Evolutionary conservation across 257 asterid genomes (phyloP).

Genomic region (Catharanthus roseus): DNA sequence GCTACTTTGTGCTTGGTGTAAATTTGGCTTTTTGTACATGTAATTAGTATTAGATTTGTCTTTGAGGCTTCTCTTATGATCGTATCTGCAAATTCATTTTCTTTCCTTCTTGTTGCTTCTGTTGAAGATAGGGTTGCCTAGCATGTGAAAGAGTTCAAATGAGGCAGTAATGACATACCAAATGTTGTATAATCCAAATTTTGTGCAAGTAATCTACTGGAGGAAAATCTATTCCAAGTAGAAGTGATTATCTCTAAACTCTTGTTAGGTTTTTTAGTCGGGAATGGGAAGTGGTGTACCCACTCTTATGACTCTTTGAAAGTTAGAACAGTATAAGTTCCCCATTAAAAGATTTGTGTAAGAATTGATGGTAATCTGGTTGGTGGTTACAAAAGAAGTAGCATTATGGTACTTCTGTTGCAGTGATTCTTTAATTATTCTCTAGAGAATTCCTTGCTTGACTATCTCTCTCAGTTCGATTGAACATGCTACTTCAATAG

Average conservation of each 20-base stretch:
- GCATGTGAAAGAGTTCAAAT: background rate
- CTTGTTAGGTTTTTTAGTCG: background rate
- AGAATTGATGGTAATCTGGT: background rate
- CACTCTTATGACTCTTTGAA: background rate
- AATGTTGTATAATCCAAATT: background rate
- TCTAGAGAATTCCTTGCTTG: background rate
- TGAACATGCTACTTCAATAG: background rate
- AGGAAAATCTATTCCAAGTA: background rate
- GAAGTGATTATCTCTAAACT: background rate
- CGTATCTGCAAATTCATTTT: background rate
- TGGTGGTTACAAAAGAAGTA: background rate
- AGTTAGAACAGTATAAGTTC: background rate
- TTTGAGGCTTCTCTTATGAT: too few species aligned
- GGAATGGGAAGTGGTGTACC: background rate
- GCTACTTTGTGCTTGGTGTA: background rate
- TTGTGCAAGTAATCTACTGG: background rate
- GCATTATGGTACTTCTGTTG: background rate
- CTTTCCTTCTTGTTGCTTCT: background rate
- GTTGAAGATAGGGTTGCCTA: background rate
- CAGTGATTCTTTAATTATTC: background rate
- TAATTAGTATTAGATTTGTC: background rate
- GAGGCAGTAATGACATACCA: background rate
- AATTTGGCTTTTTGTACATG: background rate
- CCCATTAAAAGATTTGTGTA: background rate
- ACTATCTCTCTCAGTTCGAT: background rate